Evolutionary conservation across 768 basidiomycete genomes (phyloP).

Genomic region (Ramaria rubella): DNA sequence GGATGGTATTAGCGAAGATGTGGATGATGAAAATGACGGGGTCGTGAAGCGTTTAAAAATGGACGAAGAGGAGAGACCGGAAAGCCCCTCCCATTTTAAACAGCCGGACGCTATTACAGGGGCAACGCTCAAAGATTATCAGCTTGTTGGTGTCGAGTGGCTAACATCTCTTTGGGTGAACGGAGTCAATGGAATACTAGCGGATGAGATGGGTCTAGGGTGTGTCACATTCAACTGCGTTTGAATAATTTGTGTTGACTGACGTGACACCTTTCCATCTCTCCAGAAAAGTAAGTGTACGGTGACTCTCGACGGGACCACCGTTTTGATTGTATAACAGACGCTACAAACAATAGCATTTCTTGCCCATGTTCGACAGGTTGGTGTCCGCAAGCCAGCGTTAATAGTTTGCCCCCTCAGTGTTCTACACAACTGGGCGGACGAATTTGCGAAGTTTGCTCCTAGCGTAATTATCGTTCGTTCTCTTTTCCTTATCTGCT

Average conservation of each 20-base stretch:
- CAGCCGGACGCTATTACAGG: slow-evolving; percentile 83
- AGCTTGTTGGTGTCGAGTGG: slow-evolving; percentile 93
- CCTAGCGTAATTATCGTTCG: slow-evolving; percentile 48
- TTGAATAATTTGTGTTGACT: not conserved
- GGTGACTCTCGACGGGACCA: slow-evolving; percentile 11
- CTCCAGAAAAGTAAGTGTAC: slow-evolving; percentile 6
- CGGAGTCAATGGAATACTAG: slow-evolving; percentile 74
- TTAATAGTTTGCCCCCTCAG: slow-evolving; percentile 90
- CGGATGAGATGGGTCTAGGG: slow-evolving; percentile 94
- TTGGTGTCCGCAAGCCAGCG: slow-evolving; percentile 64
- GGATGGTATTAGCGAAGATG: not conserved
- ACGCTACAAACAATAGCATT: slow-evolving; percentile 95
- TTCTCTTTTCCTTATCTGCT: not conserved
- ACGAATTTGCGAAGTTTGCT: slow-evolving; percentile 80
- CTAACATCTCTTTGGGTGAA: slow-evolving; percentile 85
- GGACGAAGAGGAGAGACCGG: slow-evolving; percentile 10
- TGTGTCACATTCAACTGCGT: slow-evolving; percentile 40
- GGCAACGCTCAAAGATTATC: slow-evolving; percentile 80
- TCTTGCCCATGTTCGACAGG: slow-evolving; percentile 79
- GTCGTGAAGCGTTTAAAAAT: not conserved
- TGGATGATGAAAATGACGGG: not conserved
- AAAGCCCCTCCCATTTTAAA: slow-evolving; percentile 36
- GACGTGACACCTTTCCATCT: not conserved
- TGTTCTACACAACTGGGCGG: slow-evolving; percentile 86
- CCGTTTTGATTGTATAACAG: slow-evolving; percentile 31